Evolutionary conservation across 768 basidiomycete species (phyloP), one percentile per base, ranked within the genome.

Genomic region (Stropharia rugosoannulata): DNA sequence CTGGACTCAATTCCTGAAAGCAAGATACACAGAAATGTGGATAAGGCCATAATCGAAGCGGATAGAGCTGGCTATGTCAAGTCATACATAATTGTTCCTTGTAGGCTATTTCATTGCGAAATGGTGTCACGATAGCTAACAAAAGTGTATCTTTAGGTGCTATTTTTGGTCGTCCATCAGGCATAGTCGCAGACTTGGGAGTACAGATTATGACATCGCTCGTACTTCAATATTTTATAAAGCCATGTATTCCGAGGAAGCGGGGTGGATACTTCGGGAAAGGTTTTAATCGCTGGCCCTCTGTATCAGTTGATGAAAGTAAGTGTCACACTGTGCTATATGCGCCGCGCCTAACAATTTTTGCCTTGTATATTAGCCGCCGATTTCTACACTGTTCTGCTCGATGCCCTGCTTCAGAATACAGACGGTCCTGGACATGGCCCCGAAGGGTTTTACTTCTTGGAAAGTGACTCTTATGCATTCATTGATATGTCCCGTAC

Each of bases 251-350:
- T 39, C 69, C 62, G 55, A 72, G 85, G 37, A 74, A 74, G 1
- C 75, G 76, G 29, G 84, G 74, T 0, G 84, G 82, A n/a, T 67
- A 82, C 59, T 70, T 87, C 1, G 84, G 85, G 1, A 64, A 73
- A 38, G 86, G 87, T 0, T 69, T 74, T 59, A 83, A 85, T 49
- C 32, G 80, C 11, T 88, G 84, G 85, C 75, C 78, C 0, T 70
- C 82, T 52, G 79, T 85, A 4, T 64, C 82, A 55, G 73, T 83
- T 37, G 68, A 81, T 32, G 82, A 85, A 38, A 58, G 82, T 82
- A 45, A 54, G 74, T 47, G 8, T 39, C 16, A 22, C 15, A 2
- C 9, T 47, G 16, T 18, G 2, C 19, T 3, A 37, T 25, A 3
- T 8, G 5, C 11, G 27, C 12, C 22, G 29, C 15, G 7, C 18